These are phyloP conservation scores for Cladophialophora chaetospira DNA, from an alignment of 2,329 filamentous ascomycete genomes.

Conservation along the genomic window DNA sequence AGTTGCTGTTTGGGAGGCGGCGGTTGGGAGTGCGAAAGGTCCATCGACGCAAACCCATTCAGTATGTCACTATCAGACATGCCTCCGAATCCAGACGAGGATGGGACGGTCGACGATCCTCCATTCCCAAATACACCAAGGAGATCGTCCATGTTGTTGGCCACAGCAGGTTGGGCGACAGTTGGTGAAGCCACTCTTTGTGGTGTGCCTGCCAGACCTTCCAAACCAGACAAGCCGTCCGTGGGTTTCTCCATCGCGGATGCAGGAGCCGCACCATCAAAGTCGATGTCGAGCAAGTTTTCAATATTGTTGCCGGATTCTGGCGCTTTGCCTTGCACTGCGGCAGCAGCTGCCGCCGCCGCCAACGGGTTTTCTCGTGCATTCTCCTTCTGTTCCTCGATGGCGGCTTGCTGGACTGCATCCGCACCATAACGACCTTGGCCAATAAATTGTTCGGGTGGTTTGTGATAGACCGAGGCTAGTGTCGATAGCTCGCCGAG, in stretches of 20 bases:
- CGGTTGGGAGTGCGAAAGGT: constrained; percentile 67
- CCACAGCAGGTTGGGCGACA: constrained; percentile 37
- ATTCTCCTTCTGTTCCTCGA: constrained; percentile 92
- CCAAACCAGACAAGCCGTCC: constrained; percentile 65
- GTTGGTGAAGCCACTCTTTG: constrained; percentile 52
- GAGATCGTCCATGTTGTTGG: constrained; percentile 75
- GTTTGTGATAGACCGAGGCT: constrained; percentile 97
- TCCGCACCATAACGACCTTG: constrained; percentile 92
- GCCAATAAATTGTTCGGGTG: constrained; percentile 95
- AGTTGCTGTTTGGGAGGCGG: constrained; percentile 42
- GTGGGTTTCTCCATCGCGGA: constrained; percentile 69
- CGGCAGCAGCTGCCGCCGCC: constrained; percentile 72
- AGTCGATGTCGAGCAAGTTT: constrained; percentile 94
- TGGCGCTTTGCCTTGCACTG: constrained; percentile 58
- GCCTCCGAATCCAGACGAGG: constrained; percentile 38
- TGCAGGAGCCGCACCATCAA: constrained; percentile 90
- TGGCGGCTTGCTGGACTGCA: constrained; percentile 90
- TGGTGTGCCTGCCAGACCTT: constrained; percentile 60
- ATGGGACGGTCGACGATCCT: constrained; percentile 37
- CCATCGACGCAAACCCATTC: constrained; percentile 81
- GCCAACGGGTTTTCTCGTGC: constrained; percentile 92
- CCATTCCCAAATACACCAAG: constrained; percentile 67
- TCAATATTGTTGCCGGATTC: constrained; percentile 74
- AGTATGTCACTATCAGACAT: constrained; percentile 58
- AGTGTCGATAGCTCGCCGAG: constrained; percentile 89